Base-by-base conservation (phyloP, 768 basidiomycete species). In the Boletus patriciae region DNA sequence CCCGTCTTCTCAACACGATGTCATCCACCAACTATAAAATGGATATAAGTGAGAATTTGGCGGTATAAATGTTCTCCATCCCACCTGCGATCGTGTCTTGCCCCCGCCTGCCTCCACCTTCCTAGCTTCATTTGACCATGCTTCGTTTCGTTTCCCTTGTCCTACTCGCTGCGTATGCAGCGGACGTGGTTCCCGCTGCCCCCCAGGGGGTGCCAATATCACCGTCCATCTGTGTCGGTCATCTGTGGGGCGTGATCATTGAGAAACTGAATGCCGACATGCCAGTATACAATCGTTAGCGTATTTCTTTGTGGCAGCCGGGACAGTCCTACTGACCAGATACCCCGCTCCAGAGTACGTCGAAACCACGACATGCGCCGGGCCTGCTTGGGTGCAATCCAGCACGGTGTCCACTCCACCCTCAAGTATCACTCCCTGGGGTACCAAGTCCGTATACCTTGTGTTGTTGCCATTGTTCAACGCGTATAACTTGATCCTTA, bases 321-420 rank as follows among this genome's bases (percentile, higher is more conserved):
- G 19, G 6, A 4, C 5, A 19, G 15, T 41, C 12, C 11, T 19
- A 15, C 37, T 61, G 37, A 54, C 29, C 3, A 16, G 34, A 33
- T 18, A 7, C 12, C 18, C 15, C 4, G 18, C 13, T n/a, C 38
- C 29, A 67, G 65, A 61, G 50, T 62, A 59, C 23, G 54, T 63
- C 12, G 18, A n/a, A 6, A 53, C 34, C 1, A 49, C 50, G 4
- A 15, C 18, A 2, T 66, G 66, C n/a, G n/a, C n/a, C 4, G 60
- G 63, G 6, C 55, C 55, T 5, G 65, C 59, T 29, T 57, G 60
- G 60, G 63, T 61, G 38, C 25, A 52, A 36, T 63, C 63, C 2
- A 67, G 65, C 54, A 46, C 51, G 10, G 8, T 41, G 19, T n/a
- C 65, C n/a, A 23, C n/a, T 38, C 65, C 66, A 16, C 66, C 63